Conservation (phyloP, 2,329 filamentous ascomycete genomes). For the Epicoccum sorghinum region DNA sequence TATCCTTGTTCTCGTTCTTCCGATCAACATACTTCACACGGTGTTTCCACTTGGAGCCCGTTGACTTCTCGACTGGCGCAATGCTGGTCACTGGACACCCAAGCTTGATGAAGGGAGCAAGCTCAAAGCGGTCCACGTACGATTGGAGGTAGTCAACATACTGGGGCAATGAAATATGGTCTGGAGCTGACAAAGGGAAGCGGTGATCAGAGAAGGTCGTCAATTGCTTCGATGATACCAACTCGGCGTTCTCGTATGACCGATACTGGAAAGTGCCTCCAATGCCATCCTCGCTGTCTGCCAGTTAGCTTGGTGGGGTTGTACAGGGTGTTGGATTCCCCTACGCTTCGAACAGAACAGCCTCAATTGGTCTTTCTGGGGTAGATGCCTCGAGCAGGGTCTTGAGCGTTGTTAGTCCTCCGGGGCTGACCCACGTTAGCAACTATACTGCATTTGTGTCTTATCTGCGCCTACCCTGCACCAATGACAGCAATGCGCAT, state of each 20-base stretch:
- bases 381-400: constrained; percentile 41
- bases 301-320: constrained; percentile 3
- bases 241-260: constrained; percentile 58
- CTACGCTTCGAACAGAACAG: constrained; percentile 53
- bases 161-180: constrained; percentile 40
- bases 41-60: constrained; percentile 33
- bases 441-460: background rate
- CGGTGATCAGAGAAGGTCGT: constrained; percentile 60
- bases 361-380: constrained; percentile 48
- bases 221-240: constrained; percentile 59
- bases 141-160: constrained; percentile 40
- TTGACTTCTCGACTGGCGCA: constrained; percentile 24
- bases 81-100: constrained; percentile 33
- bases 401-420: constrained; percentile 37
- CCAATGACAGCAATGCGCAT: constrained; percentile 40
- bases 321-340: background rate
- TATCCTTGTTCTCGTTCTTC: constrained; percentile 19
- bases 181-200: constrained; percentile 48
- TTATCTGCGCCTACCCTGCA: constrained; percentile 28
- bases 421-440: constrained; percentile 26
- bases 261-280: constrained; percentile 58
- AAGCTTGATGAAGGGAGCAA: constrained; percentile 33
- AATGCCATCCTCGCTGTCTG: constrained; percentile 45
- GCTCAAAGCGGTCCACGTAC: constrained; percentile 36
- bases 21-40: constrained; percentile 34